phyloP scores from a whole-genome alignment of 768 basidiomycete genomes.

The Clathrus columnatus region DNA sequence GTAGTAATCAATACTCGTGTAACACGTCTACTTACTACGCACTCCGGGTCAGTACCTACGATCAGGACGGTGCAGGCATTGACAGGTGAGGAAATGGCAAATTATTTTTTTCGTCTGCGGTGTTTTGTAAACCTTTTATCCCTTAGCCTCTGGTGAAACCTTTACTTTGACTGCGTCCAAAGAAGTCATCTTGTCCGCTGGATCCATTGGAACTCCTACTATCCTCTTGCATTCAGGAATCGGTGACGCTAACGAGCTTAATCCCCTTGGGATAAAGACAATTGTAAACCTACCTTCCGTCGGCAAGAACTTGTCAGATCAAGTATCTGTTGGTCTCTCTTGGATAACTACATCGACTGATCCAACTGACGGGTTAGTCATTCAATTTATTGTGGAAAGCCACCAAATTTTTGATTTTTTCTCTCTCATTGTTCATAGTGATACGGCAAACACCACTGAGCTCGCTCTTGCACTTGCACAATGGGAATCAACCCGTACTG shows the following conservation, averaged over 20 bases:
- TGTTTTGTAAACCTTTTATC: neutral
- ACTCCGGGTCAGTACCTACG: neutral
- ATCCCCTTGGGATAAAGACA: slow-evolving; percentile 20
- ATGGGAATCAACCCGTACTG: slow-evolving; percentile 23
- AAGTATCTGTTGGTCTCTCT: slow-evolving; percentile 19
- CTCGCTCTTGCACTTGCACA: neutral
- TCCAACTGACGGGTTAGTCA: neutral
- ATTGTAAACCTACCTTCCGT: slow-evolving; percentile 28
- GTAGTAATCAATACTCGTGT: slow-evolving; percentile 22
- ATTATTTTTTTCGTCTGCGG: neutral
- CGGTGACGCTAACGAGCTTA: slow-evolving; percentile 22
- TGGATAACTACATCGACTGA: slow-evolving; percentile 17
- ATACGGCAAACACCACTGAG: too few species aligned
- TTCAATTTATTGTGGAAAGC: neutral
- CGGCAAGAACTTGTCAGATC: slow-evolving; percentile 31
- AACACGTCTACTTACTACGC: neutral
- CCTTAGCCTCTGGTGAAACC: neutral
- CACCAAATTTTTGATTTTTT: neutral
- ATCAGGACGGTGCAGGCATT: neutral
- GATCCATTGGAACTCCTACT: slow-evolving; percentile 28
- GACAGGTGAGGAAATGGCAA: neutral
- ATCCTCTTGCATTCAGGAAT: slow-evolving; percentile 26
- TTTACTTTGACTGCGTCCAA: slow-evolving; percentile 19
- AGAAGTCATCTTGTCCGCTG: slow-evolving; percentile 33
- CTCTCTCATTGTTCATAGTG: too few species aligned